phyloP scores from a whole-genome alignment of 257 asterid species.

The Leonotis leonurus region DNA sequence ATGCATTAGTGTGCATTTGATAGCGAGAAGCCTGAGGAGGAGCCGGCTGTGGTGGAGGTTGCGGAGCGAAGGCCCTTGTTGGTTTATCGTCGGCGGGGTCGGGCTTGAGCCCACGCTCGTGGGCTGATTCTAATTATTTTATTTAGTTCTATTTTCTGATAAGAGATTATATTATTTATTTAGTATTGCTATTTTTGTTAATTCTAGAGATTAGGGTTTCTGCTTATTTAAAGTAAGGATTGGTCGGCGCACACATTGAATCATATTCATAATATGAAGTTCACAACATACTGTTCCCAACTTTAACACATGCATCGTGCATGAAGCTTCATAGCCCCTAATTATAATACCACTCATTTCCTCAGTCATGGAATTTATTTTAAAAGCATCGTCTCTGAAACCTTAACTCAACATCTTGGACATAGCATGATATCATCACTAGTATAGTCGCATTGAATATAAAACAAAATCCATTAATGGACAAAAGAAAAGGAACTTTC shows the following conservation, averaged over 20 bases:
- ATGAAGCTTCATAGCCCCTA: constrained; percentile 7
- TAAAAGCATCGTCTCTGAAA: not conserved
- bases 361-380: not conserved
- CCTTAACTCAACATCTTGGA: not conserved
- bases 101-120: too few relatives aligned
- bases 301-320: not conserved
- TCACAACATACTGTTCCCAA: not conserved
- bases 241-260: not conserved
- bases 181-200: too few relatives aligned
- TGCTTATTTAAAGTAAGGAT: too few relatives aligned
- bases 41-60: too few relatives aligned
- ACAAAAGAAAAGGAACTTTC: constrained; percentile 2
- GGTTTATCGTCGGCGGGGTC: too few relatives aligned
- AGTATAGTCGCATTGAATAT: not conserved
- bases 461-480: constrained; percentile 13
- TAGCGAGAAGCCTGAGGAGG: too few relatives aligned
- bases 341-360: not conserved
- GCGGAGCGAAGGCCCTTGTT: too few relatives aligned
- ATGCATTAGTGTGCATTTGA: not conserved
- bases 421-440: not conserved
- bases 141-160: too few relatives aligned
- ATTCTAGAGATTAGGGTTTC: too few relatives aligned
- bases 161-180: too few relatives aligned
- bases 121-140: too few relatives aligned
- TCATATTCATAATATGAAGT: not conserved